Percentiles rank a stretch among this genome's conserved stretches.
phyloP scores from a whole-genome alignment of 2,329 filamentous ascomycete genomes.

The Colletotrichum destructivum region DNA sequence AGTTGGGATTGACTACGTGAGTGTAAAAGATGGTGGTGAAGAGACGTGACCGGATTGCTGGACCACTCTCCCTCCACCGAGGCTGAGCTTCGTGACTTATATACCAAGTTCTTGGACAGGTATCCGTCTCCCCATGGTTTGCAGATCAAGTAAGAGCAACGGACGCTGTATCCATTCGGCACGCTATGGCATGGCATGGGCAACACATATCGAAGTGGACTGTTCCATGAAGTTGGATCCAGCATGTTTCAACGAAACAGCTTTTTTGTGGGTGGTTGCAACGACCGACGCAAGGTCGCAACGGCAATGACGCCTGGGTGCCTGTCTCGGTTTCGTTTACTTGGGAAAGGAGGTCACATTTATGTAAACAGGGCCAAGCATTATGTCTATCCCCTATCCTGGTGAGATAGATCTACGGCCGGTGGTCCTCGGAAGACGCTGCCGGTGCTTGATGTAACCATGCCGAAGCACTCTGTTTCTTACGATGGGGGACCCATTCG shows the following conservation, averaged over 20 bases:
- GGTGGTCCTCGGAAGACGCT: background rate
- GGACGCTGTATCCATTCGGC: background rate
- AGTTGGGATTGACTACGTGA: background rate
- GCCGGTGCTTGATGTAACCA: background rate
- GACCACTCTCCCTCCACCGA: background rate
- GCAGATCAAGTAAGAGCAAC: background rate
- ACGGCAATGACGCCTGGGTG: background rate
- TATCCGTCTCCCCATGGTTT: background rate
- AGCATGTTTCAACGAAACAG: slow-evolving; percentile 10
- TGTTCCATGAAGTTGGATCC: background rate
- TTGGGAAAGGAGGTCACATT: background rate
- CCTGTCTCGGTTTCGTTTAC: background rate
- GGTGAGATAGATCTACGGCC: slow-evolving; percentile 1
- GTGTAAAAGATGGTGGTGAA: background rate
- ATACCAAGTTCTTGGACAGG: background rate
- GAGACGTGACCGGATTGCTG: background rate
- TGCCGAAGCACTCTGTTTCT: background rate
- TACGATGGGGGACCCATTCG: background rate
- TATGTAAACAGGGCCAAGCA: background rate
- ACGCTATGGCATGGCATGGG: too few species aligned
- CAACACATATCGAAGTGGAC: background rate
- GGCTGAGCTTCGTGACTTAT: background rate
- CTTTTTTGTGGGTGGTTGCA: slow-evolving; percentile 7
- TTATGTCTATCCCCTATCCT: background rate
- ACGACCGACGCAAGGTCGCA: background rate